These are phyloP conservation scores for Scedosporium minutisporum DNA, from an alignment of 2,329 filamentous ascomycete genomes.

Conservation along the genomic window DNA sequence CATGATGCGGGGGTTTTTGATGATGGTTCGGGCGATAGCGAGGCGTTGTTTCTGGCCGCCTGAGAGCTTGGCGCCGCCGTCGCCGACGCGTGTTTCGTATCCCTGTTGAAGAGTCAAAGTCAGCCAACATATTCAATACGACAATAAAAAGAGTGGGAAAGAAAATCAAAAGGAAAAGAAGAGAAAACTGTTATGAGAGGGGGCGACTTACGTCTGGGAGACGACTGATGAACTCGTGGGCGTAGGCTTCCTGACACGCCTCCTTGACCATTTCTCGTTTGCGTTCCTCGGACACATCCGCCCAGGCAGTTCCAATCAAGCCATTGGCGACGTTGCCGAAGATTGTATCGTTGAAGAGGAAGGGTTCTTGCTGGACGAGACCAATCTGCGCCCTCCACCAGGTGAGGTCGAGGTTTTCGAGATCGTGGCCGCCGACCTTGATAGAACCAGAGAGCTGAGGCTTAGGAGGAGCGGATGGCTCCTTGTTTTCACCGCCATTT, in stretches of 20 bases:
- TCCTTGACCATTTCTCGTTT: slow-evolving; percentile 46
- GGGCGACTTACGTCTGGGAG: slow-evolving; percentile 39
- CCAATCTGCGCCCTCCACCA: slow-evolving; percentile 37
- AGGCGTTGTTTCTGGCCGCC: slow-evolving; percentile 78
- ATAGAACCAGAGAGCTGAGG: slow-evolving; percentile 9
- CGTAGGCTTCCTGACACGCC: slow-evolving; percentile 59
- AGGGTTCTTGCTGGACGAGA: slow-evolving; percentile 43
- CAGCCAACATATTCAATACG: not conserved
- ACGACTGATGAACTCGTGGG: slow-evolving; percentile 57
- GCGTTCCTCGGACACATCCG: slow-evolving; percentile 28
- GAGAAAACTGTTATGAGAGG: not conserved
- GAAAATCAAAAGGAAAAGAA: not conserved
- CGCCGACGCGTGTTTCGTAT: slow-evolving; percentile 67
- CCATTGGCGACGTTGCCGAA: slow-evolving; percentile 54
- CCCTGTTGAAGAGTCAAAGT: slow-evolving; percentile 29
- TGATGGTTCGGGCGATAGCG: slow-evolving; percentile 66
- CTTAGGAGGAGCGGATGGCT: slow-evolving; percentile 1
- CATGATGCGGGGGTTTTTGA: slow-evolving; percentile 60
- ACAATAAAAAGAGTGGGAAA: not conserved
- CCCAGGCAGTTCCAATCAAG: slow-evolving; percentile 41
- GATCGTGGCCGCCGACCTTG: slow-evolving; percentile 9
- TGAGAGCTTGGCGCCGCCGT: slow-evolving; percentile 67
- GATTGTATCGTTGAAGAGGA: slow-evolving; percentile 40
- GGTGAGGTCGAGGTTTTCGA: slow-evolving; percentile 18
- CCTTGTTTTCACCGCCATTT: slow-evolving; percentile 6